Percentiles rank a stretch among this genome's conserved stretches.
Evolutionary conservation across 2,329 filamentous ascomycete species (phyloP).

Genomic region (Pezicula carpinea): DNA sequence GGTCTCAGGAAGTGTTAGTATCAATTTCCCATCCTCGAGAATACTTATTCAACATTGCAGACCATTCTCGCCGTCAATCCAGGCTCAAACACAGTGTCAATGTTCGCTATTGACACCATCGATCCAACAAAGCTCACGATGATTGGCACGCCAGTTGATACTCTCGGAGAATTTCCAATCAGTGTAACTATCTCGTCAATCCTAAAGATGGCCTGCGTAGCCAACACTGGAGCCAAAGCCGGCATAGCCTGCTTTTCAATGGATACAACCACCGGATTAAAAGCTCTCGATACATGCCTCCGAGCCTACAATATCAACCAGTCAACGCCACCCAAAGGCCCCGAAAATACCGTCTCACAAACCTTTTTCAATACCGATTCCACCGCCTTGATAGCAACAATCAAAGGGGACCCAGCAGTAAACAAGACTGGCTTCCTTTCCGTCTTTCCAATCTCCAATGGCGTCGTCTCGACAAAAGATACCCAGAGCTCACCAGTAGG

Average conservation of each 20-base stretch:
- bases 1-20: conserved; percentile 44
- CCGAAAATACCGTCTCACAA: conserved; percentile 55
- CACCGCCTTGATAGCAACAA: conserved; percentile 46
- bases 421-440: conserved; percentile 55
- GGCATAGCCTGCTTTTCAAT: conserved; percentile 42
- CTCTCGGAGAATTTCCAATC: conserved; percentile 48
- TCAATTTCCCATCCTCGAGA: not conserved
- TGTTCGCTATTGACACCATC: conserved; percentile 38
- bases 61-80: conserved; percentile 51
- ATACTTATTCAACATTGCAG: conserved; percentile 28
- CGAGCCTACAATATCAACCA: conserved; percentile 47
- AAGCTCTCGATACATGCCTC: conserved; percentile 37
- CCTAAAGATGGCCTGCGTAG: conserved; percentile 42
- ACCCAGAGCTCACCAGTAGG: conserved; percentile 41
- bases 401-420: conserved; percentile 52
- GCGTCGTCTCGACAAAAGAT: conserved; percentile 22
- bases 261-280: conserved; percentile 31
- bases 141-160: conserved; percentile 36
- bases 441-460: conserved; percentile 38
- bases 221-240: conserved; percentile 37
- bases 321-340: conserved; percentile 52
- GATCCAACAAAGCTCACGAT: conserved; percentile 41
- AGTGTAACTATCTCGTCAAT: conserved; percentile 44
- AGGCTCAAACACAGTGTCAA: conserved; percentile 46
- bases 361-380: conserved; percentile 54